Percentiles rank a stretch among this genome's conserved stretches.
phyloP scores from a whole-genome alignment of 768 basidiomycete genomes.

The Lactarius tabidus region DNA sequence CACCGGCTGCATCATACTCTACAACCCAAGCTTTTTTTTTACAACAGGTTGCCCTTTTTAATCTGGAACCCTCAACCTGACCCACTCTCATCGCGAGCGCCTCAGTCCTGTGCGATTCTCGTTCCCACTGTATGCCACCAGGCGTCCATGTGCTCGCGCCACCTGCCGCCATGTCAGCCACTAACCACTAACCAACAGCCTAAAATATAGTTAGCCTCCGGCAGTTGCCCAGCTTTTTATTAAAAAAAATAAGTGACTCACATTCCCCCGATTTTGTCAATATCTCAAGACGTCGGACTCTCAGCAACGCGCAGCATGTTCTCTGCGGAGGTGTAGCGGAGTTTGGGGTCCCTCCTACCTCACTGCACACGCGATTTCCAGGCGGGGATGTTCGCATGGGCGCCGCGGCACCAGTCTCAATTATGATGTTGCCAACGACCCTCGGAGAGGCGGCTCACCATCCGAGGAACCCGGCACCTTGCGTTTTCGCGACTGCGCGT shows the following conservation, averaged over 20 bases:
- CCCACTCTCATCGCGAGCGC: conserved; percentile 11
- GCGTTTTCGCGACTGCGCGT: conserved; percentile 22
- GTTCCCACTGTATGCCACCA: conserved; percentile 25
- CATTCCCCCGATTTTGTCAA: conserved; percentile 7
- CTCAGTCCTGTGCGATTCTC: conserved; percentile 16
- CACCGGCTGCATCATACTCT: conserved; percentile 16
- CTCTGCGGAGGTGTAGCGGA: conserved; percentile 20
- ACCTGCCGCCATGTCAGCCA: conserved; percentile 20
- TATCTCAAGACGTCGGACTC: neutral
- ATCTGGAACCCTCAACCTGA: conserved; percentile 7
- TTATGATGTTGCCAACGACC: conserved; percentile 14
- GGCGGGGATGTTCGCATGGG: conserved; percentile 22
- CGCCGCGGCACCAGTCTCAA: conserved; percentile 23
- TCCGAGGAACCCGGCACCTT: conserved; percentile 25
- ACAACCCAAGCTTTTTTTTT: conserved; percentile 1
- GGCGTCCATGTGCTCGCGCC: conserved; percentile 23
- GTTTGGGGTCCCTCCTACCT: conserved; percentile 21
- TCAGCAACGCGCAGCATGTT: conserved; percentile 11
- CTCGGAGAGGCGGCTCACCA: conserved; percentile 22
- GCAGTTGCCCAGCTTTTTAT: conserved; percentile 1
- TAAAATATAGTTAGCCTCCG: conserved; percentile 12
- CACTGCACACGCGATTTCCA: conserved; percentile 17
- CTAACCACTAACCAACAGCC: conserved; percentile 3
- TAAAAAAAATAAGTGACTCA: neutral
- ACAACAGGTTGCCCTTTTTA: conserved; percentile 8